phyloP scores from a whole-genome alignment of 768 basidiomycete genomes.

The Russula abietina region DNA sequence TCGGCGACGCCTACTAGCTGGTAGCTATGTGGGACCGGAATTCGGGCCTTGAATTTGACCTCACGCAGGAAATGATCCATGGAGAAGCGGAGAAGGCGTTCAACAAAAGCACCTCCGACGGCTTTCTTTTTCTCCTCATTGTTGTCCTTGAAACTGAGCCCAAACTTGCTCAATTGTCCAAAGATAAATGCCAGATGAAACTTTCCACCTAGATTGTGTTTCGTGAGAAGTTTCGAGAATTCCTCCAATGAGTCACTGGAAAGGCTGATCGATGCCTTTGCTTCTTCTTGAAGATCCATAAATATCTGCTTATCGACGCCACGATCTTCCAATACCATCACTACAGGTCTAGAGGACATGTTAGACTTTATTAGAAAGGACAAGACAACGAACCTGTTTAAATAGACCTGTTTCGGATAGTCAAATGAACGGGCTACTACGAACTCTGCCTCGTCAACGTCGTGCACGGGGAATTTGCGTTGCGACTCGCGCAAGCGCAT shows the following conservation, averaged over 20 bases:
- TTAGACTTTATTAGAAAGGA: background rate
- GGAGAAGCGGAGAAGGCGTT: constrained; percentile 49
- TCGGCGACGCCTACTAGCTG: constrained; percentile 79
- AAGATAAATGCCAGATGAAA: constrained; percentile 51
- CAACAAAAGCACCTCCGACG: constrained; percentile 52
- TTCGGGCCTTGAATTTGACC: constrained; percentile 71
- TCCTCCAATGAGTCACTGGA: constrained; percentile 52
- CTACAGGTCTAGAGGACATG: constrained; percentile 46
- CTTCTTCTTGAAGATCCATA: constrained; percentile 51
- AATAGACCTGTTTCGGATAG: constrained; percentile 53
- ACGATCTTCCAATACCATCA: constrained; percentile 76
- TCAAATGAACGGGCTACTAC: constrained; percentile 67
- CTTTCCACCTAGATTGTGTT: constrained; percentile 40
- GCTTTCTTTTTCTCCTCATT: constrained; percentile 31
- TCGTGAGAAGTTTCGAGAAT: constrained; percentile 45
- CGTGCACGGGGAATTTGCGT: constrained; percentile 61
- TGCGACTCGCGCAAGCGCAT: constrained; percentile 72
- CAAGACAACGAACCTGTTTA: constrained; percentile 55
- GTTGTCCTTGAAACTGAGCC: constrained; percentile 42
- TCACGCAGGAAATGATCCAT: constrained; percentile 62
- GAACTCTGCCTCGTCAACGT: constrained; percentile 46
- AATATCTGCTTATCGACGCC: constrained; percentile 57
- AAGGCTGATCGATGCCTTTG: constrained; percentile 50
- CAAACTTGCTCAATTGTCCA: constrained; percentile 42
- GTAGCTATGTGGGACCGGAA: constrained; percentile 61